Percentiles rank a stretch among this genome's conserved stretches.
phyloP scores from a whole-genome alignment of 345 rosid genomes.

The Murraya koenigii region DNA sequence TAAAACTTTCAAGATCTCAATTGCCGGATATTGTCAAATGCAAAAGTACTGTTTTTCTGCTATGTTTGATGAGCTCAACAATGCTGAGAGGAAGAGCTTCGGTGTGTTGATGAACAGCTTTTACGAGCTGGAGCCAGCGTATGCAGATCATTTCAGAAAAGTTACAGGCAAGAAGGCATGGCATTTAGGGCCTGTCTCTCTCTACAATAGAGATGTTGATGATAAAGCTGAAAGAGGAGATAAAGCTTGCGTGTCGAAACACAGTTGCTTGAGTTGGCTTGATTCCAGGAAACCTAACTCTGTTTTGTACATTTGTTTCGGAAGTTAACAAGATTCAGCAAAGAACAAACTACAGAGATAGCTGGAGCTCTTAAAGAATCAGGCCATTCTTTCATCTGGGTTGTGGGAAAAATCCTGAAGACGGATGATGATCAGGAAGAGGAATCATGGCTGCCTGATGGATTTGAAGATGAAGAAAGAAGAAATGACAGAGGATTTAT shows the following conservation, averaged over 20 bases:
- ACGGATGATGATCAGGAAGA: not conserved
- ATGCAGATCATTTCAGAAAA: slow-evolving; percentile 28
- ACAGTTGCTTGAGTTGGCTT: slow-evolving; percentile 28
- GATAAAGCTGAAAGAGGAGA: too few relatives aligned
- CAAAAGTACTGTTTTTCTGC: slow-evolving; percentile 22
- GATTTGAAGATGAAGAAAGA: slow-evolving; percentile 17
- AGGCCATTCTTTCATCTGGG: slow-evolving; percentile 24
- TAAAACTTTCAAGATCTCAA: slow-evolving; percentile 29
- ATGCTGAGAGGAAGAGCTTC: slow-evolving; percentile 31
- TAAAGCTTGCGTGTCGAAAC: too few relatives aligned
- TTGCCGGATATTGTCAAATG: slow-evolving; percentile 32
- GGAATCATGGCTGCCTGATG: slow-evolving; percentile 28
- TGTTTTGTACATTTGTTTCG: slow-evolving; percentile 26
- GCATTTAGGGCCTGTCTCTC: slow-evolving; percentile 31
- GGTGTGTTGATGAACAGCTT: slow-evolving; percentile 33
- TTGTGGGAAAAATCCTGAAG: slow-evolving; percentile 17
- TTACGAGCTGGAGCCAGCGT: slow-evolving; percentile 28
- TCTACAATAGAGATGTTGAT: slow-evolving; percentile 9
- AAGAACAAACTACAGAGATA: not conserved
- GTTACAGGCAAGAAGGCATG: slow-evolving; percentile 28
- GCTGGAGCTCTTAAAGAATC: slow-evolving; percentile 1
- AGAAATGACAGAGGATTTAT: slow-evolving; percentile 24
- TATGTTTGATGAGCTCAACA: slow-evolving; percentile 26
- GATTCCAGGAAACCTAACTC: slow-evolving; percentile 28
- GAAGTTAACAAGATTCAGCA: slow-evolving; percentile 7